A percentile compares a stretch with the other conserved stretches of the same genome.
phyloP scores from a whole-genome alignment of 2,329 filamentous ascomycete species.

The Boeremia exigua region DNA sequence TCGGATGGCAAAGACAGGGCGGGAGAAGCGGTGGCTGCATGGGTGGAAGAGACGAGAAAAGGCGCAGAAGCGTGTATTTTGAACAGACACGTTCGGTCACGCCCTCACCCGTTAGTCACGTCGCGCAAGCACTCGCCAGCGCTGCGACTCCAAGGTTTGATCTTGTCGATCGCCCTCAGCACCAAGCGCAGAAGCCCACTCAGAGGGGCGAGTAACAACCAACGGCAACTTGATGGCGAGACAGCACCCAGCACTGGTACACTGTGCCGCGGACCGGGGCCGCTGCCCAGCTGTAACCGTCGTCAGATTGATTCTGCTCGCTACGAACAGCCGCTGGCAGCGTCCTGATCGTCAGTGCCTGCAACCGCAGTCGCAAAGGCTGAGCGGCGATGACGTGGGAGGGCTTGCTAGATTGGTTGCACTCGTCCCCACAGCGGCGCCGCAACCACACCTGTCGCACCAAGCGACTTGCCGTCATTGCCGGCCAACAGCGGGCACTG shows the following conservation, averaged over 20 bases:
- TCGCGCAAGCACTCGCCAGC: not conserved
- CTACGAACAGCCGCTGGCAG: constrained; percentile 1
- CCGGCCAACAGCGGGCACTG: constrained; percentile 1
- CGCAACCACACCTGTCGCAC: constrained; percentile 15
- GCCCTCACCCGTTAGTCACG: constrained; percentile 2
- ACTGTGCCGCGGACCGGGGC: constrained; percentile 11
- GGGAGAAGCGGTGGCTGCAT: not conserved
- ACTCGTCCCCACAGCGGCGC: constrained; percentile 10
- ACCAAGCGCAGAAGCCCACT: constrained; percentile 13
- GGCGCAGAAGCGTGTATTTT: not conserved
- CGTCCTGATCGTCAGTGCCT: constrained; percentile 6
- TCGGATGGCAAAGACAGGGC: not conserved
- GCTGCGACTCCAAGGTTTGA: constrained; percentile 9
- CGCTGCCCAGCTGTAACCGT: not conserved
- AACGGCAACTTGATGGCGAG: constrained; percentile 14
- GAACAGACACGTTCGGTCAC: not conserved
- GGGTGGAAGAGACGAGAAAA: not conserved
- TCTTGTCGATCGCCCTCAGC: constrained; percentile 14
- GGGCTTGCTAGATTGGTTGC: constrained; percentile 6
- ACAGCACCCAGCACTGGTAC: constrained; percentile 4
- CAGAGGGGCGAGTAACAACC: constrained; percentile 12
- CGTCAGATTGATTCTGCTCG: constrained; percentile 1
- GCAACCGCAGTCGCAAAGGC: constrained; percentile 12
- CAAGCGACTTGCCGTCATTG: constrained; percentile 12
- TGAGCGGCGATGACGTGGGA: constrained; percentile 15